Evolutionary conservation across 116 monocot genomes (phyloP).

Genomic region (Posidonia oceanica): DNA sequence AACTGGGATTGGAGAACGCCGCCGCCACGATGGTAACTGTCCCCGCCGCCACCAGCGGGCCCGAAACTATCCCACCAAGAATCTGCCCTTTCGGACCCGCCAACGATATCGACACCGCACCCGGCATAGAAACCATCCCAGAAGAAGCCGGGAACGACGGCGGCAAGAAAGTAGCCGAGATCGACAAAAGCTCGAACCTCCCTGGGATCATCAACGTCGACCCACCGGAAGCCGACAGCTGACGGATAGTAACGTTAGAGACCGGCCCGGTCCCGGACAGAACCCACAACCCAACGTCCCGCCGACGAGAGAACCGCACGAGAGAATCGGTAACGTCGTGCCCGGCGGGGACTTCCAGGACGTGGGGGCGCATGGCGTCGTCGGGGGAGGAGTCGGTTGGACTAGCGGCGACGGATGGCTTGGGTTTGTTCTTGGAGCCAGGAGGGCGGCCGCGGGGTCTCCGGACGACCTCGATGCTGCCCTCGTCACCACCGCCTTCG

Average conservation of each 20-base stretch:
- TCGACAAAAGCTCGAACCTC: conserved; percentile 30
- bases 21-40: conserved; percentile 24
- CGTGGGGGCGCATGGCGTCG: conserved; percentile 15
- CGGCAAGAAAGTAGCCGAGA: conserved; percentile 29
- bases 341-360: conserved; percentile 29
- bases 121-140: background rate
- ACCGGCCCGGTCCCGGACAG: conserved; percentile 28
- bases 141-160: conserved; percentile 7
- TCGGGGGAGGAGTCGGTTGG: background rate
- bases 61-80: conserved; percentile 28
- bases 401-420: conserved; percentile 13
- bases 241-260: conserved; percentile 24
- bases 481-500: background rate
- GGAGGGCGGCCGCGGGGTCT: conserved; percentile 26
- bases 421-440: conserved; percentile 39
- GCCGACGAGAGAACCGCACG: conserved; percentile 21
- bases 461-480: conserved; percentile 7
- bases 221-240: conserved; percentile 6
- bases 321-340: conserved; percentile 22
- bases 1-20: conserved; percentile 16
- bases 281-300: conserved; percentile 22
- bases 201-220: conserved; percentile 19
- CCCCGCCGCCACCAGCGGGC: conserved; percentile 30
- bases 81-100: conserved; percentile 38
- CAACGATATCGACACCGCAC: conserved; percentile 15